Evolutionary conservation across 768 basidiomycete species (phyloP).

Genomic region (Lentinula edodes): DNA sequence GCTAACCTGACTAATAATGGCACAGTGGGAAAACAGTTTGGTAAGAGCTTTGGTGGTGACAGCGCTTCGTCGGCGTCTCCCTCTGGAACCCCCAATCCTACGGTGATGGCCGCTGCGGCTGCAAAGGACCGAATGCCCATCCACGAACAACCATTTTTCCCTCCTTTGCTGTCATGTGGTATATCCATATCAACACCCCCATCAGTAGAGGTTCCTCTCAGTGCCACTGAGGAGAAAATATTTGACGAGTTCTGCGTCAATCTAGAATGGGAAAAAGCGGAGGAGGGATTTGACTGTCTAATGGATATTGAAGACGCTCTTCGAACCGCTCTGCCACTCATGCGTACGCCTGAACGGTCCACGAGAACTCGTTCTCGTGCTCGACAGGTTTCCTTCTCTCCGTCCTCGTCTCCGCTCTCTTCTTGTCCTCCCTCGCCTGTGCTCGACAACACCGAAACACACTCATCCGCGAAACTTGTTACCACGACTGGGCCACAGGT

Average conservation of each 20-base stretch:
- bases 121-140: neutral
- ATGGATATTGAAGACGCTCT: slow-evolving; percentile 10
- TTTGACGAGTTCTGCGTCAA: slow-evolving; percentile 59
- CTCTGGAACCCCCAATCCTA: neutral
- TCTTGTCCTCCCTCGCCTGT: slow-evolving; percentile 10
- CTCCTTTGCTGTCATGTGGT: neutral
- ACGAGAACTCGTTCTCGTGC: neutral
- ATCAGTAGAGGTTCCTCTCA: slow-evolving; percentile 47
- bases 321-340: neutral
- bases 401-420: slow-evolving; percentile 13
- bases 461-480: neutral
- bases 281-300: slow-evolving; percentile 9
- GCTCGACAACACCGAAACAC: neutral
- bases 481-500: neutral
- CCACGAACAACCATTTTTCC: neutral
- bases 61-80: neutral
- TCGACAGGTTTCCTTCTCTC: neutral
- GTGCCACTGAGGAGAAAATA: slow-evolving; percentile 65
- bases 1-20: neutral
- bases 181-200: neutral
- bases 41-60: slow-evolving; percentile 6
- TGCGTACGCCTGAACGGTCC: neutral
- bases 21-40: slow-evolving; percentile 39
- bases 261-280: slow-evolving; percentile 48
- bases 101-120: neutral